Conservation (phyloP, 129 eudicot genomes). For the Pittosporum tobira region DNA sequence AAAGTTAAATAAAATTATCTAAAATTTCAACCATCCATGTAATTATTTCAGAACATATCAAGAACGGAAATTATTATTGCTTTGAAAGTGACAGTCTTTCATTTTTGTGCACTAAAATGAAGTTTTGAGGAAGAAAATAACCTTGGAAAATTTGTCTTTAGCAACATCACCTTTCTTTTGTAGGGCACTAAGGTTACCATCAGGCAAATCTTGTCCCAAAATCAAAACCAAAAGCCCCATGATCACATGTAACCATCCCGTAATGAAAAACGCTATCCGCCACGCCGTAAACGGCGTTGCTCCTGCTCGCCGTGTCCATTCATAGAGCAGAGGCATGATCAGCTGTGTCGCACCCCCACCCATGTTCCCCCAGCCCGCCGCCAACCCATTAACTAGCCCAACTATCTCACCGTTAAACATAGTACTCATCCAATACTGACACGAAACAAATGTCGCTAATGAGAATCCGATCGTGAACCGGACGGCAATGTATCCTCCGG, state of each 20-base stretch:
- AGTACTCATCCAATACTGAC: conserved; percentile 70
- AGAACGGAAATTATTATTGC: too few species aligned
- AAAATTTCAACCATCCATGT: not conserved
- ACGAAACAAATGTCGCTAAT: conserved; percentile 57
- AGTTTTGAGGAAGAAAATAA: not conserved
- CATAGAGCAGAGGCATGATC: conserved; percentile 45
- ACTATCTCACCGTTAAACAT: conserved; percentile 52
- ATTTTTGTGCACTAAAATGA: not conserved
- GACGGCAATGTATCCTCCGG: conserved; percentile 36
- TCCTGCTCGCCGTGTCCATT: conserved; percentile 30
- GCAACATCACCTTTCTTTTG: conserved; percentile 39
- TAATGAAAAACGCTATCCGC: conserved; percentile 55
- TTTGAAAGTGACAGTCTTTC: too few species aligned
- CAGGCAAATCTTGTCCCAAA: conserved; percentile 60
- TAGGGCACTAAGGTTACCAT: conserved; percentile 48
- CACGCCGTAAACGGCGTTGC: conserved; percentile 53
- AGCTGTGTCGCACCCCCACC: conserved; percentile 62
- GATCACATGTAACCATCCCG: conserved; percentile 41
- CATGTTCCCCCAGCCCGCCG: conserved; percentile 71
- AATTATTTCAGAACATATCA: not conserved
- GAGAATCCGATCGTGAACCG: conserved; percentile 62
- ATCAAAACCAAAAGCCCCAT: conserved; percentile 55
- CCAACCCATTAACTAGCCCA: conserved; percentile 48
- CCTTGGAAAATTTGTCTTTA: conserved; percentile 52
- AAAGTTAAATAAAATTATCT: too few species aligned